Evolutionary conservation across 1,284 basidiomycete genomes (phyloP).

Genomic region (Stygiomarasmius scandens): DNA sequence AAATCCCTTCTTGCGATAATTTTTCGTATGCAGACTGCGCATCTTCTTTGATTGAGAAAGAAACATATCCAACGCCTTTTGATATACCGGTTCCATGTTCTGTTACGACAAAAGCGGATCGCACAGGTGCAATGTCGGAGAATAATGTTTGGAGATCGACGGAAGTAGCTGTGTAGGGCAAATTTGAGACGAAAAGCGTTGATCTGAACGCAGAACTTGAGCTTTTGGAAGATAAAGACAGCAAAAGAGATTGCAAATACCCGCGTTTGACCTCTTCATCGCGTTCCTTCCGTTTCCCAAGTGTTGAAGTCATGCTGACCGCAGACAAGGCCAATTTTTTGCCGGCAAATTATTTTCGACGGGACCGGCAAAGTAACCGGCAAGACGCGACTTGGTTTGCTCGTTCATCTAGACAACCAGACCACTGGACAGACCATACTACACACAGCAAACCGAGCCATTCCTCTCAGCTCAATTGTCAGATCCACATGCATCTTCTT

Average conservation of each 20-base stretch:
- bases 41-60: slow-evolving; percentile 90
- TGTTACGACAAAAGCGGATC: slow-evolving; percentile 92
- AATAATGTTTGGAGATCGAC: slow-evolving; percentile 91
- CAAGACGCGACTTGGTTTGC: too few species aligned
- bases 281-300: slow-evolving; percentile 58
- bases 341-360: neutral
- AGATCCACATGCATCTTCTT: too few species aligned
- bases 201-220: slow-evolving; percentile 43
- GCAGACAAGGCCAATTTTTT: neutral
- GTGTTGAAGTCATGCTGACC: slow-evolving; percentile 26
- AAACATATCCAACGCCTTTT: slow-evolving; percentile 98
- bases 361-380: too few species aligned
- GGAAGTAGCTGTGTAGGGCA: slow-evolving; percentile 89
- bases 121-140: slow-evolving; percentile 93
- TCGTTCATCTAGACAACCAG: too few species aligned
- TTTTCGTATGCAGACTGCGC: slow-evolving; percentile 76
- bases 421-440: too few species aligned
- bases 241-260: slow-evolving; percentile 23
- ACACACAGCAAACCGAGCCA: too few species aligned
- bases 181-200: slow-evolving; percentile 80
- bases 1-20: slow-evolving; percentile 56
- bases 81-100: slow-evolving; percentile 80
- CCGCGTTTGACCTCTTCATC: slow-evolving; percentile 44
- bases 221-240: neutral
- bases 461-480: too few species aligned